phyloP scores from a whole-genome alignment of 2,329 filamentous ascomycete genomes.

The Waltergamsia citrina region DNA sequence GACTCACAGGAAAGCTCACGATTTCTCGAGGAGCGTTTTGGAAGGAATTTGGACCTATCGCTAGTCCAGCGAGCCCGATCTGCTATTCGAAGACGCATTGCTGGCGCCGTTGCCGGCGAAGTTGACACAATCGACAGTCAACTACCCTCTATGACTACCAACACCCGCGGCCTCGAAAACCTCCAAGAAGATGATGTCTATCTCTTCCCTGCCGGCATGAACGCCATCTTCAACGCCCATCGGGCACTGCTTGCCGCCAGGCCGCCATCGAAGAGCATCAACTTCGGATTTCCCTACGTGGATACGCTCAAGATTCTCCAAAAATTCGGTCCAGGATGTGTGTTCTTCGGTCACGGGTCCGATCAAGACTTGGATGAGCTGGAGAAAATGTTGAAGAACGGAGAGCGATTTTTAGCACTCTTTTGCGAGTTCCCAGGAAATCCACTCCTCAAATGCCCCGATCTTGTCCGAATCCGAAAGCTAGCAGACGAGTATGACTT shows the following conservation, averaged over 20 bases:
- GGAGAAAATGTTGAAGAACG: constrained; percentile 57
- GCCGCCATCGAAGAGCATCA: constrained; percentile 62
- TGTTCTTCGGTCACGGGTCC: constrained; percentile 80
- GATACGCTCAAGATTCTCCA: constrained; percentile 92
- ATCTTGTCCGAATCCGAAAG: constrained; percentile 69
- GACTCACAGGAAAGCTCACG: constrained; percentile 57
- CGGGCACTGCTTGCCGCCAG: constrained; percentile 48
- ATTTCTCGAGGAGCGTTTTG: constrained; percentile 91
- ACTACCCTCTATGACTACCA: constrained; percentile 17
- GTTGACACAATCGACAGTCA: constrained; percentile 33
- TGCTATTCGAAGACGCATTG: constrained; percentile 79
- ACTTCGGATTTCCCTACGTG: constrained; percentile 95
- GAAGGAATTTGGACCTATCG: constrained; percentile 75
- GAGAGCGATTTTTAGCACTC: constrained; percentile 70
- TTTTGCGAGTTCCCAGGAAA: constrained; percentile 97
- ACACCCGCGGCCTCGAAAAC: constrained; percentile 47
- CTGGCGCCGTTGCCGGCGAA: constrained; percentile 70
- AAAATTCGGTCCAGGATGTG: constrained; percentile 79
- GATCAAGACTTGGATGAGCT: constrained; percentile 74
- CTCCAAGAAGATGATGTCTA: constrained; percentile 83
- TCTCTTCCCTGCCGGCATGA: constrained; percentile 87
- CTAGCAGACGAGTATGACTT: constrained; percentile 82
- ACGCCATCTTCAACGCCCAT: constrained; percentile 85
- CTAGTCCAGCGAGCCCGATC: constrained; percentile 75
- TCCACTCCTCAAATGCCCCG: constrained; percentile 75